Percentiles rank a stretch among this genome's conserved stretches.
Evolutionary conservation across 148 eudicot genomes (phyloP).

Genomic region (Cornus kousa): DNA sequence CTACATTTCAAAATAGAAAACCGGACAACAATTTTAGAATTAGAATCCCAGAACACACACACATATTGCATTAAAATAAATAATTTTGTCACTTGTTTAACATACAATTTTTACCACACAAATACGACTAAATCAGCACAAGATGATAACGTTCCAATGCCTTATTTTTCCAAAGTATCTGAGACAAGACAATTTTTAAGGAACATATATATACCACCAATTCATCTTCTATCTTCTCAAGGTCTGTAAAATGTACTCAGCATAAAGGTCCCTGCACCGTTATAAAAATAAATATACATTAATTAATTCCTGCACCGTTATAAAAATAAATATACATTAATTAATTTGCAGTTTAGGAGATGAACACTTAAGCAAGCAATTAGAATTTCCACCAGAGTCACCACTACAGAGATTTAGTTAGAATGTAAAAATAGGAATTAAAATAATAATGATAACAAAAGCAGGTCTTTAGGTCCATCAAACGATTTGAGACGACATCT

Average conservation of each 20-base stretch:
- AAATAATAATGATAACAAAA: not conserved
- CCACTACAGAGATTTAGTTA: not conserved
- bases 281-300: not conserved
- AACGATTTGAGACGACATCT: not conserved
- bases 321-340: not conserved
- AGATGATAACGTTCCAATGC: too few species aligned
- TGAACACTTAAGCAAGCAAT: not conserved
- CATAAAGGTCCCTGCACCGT: constrained; percentile 58
- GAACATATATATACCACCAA: not conserved
- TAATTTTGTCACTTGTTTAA: too few species aligned
- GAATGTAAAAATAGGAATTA: not conserved
- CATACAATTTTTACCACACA: too few species aligned
- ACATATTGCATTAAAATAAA: too few species aligned
- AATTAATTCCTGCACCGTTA: constrained; percentile 29
- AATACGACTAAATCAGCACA: too few species aligned
- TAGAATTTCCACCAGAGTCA: constrained; percentile 1
- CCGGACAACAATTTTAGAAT: not conserved
- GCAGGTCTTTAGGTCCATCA: not conserved
- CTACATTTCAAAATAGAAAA: too few species aligned
- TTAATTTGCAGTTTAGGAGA: not conserved
- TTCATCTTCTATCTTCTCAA: constrained; percentile 43
- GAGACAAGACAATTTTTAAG: not conserved
- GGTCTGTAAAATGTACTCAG: constrained; percentile 56
- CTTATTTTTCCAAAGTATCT: too few species aligned
- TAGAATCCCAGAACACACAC: not conserved